Evolutionary conservation across 805 yeast genomes (phyloP), one percentile per base, ranked within the genome.

Genomic region (Kodamaea kakaduensis): DNA sequence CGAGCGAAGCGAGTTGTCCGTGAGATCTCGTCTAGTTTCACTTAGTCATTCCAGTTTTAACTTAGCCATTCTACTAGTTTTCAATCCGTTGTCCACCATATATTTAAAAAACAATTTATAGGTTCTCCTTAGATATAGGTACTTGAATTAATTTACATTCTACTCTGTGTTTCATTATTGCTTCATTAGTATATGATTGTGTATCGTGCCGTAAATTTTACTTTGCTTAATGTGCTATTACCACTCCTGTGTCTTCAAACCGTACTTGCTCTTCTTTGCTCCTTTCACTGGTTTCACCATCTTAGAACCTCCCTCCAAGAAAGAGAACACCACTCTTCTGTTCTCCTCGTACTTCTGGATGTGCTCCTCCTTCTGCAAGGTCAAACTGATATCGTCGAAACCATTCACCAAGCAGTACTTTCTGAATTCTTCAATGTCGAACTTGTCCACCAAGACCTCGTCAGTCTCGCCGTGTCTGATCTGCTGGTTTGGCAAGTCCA

Each of bases 351-450:
- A 93, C 49, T 77, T 71, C 35, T 59, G 39, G 50, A 93, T 93
- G 60, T 51, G 78, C 36, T 77, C 77, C 64, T 86, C 96, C 65
- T 88, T 87, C 63, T 88, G 90, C 51, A 93, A 67, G 34, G 98
- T 93, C 54, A 93, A 75, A 27, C 97, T 97, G 63, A 93, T 93
- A 59, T 93, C 98, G 60, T 93, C 98, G 43, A 93, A 78, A 45
- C 98, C 98, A 47, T 93, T 87, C 38, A 90, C 69, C 50, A 93
- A 73, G 59, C 97, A 93, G 62, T 90, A 95, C 66, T 89, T 88
- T 73, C 97, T 83, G 74, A 89, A 93, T 21, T 68, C 75, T 61
- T 89, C 97, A 43, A 93, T 77, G 4, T 86, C 96, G 49, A 93
- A 93, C 47, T 82, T 73, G 10, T 79, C 88, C 20, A 88, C 81